Percentiles rank a stretch among this genome's conserved stretches.
phyloP scores from a whole-genome alignment of 2,329 filamentous ascomycete genomes.

The Sclerotiophoma versabilis region DNA sequence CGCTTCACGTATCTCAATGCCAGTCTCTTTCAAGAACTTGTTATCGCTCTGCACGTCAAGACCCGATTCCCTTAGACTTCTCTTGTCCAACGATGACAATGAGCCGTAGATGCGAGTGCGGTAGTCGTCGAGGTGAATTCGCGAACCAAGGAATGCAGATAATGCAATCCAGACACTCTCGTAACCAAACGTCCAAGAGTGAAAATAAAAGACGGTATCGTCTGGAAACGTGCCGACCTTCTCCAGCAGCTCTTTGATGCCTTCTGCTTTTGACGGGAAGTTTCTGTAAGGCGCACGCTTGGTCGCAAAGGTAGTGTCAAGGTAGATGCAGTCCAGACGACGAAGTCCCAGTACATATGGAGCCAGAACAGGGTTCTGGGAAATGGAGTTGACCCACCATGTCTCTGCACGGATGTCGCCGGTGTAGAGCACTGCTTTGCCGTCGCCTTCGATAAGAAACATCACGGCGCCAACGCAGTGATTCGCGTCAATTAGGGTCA shows the following conservation, averaged over 20 bases:
- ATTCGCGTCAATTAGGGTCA: slow-evolving; percentile 89
- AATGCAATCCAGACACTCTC: slow-evolving; percentile 91
- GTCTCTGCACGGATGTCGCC: slow-evolving; percentile 86
- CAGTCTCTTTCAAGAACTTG: slow-evolving; percentile 36
- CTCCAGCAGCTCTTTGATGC: slow-evolving; percentile 73
- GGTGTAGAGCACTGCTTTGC: slow-evolving; percentile 81
- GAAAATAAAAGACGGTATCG: slow-evolving; percentile 82
- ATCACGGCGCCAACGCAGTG: slow-evolving; percentile 91
- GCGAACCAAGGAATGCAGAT: slow-evolving; percentile 70
- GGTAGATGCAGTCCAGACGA: slow-evolving; percentile 79
- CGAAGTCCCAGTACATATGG: slow-evolving; percentile 66
- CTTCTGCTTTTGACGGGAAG: slow-evolving; percentile 74
- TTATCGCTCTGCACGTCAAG: slow-evolving; percentile 44
- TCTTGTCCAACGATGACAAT: slow-evolving; percentile 47
- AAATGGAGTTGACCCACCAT: slow-evolving; percentile 82
- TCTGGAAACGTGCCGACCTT: slow-evolving; percentile 73
- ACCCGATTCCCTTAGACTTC: slow-evolving; percentile 41
- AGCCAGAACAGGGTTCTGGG: slow-evolving; percentile 74
- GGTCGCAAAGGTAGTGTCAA: slow-evolving; percentile 82
- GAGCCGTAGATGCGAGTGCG: slow-evolving; percentile 76
- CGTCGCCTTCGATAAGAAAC: slow-evolving; percentile 83
- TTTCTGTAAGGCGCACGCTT: slow-evolving; percentile 57
- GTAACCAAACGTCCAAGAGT: slow-evolving; percentile 92
- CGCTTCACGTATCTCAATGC: slow-evolving; percentile 61
- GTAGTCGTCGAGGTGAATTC: slow-evolving; percentile 85